These are phyloP conservation scores for Camellia japonica DNA, from an alignment of 148 eudicot species.

Conservation along the genomic window DNA sequence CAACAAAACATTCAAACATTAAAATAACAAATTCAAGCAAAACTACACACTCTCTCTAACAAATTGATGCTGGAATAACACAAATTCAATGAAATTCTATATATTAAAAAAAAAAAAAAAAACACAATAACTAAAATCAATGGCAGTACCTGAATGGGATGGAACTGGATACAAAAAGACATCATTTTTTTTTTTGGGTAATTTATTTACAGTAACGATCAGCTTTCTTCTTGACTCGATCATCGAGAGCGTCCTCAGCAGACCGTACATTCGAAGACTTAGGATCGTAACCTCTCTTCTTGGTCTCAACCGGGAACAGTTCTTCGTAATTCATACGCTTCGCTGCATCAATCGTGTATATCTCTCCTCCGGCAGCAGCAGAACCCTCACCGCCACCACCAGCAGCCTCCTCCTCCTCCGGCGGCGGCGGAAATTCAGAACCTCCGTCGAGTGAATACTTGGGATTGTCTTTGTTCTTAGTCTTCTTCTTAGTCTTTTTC, in stretches of 20 bases:
- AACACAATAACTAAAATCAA: not conserved
- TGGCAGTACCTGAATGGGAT: slow-evolving; percentile 1
- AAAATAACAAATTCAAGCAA: not conserved
- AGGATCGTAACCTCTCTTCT: slow-evolving; percentile 79
- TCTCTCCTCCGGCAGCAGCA: slow-evolving; percentile 25
- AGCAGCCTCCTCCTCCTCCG: slow-evolving; percentile 21
- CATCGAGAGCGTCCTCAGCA: slow-evolving; percentile 85
- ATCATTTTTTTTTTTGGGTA: not conserved
- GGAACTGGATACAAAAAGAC: not conserved
- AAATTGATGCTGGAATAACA: not conserved
- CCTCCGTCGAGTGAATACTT: slow-evolving; percentile 1
- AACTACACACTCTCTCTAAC: not conserved
- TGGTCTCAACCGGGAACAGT: slow-evolving; percentile 83
- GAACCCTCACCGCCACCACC: not conserved
- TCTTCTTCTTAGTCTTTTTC: slow-evolving; percentile 58
- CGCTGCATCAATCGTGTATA: slow-evolving; percentile 84
- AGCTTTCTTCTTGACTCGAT: slow-evolving; percentile 94
- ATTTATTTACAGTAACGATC: slow-evolving; percentile 87
- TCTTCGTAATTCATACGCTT: slow-evolving; percentile 87
- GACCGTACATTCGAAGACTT: slow-evolving; percentile 37
- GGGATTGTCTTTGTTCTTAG: not conserved
- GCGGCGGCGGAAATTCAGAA: slow-evolving; percentile 5
- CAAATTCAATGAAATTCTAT: not conserved
- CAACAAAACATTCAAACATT: not conserved
- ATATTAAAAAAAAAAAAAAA: not conserved